These are phyloP conservation scores for Russula lepida DNA, from an alignment of 768 basidiomycete species.

Conservation along the genomic window DNA sequence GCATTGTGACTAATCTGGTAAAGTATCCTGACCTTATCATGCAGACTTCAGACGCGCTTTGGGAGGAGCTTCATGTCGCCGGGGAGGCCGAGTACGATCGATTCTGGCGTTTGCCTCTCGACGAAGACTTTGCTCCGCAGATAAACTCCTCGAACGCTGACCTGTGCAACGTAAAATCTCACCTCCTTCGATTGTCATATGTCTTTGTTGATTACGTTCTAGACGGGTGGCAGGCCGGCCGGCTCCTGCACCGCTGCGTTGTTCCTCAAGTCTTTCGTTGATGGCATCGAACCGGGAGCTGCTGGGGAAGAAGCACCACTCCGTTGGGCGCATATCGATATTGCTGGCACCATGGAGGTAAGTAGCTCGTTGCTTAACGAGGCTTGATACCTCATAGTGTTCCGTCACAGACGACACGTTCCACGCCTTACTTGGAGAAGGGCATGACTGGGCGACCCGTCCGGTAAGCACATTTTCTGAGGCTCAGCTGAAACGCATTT, in stretches of 20 bases:
- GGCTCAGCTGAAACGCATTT: background rate
- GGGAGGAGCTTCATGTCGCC: conserved; percentile 58
- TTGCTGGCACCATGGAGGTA: conserved; percentile 71
- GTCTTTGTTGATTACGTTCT: background rate
- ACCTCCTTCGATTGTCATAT: background rate
- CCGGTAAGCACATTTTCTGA: conserved; percentile 39
- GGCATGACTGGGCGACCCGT: conserved; percentile 79
- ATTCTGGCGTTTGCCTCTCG: conserved; percentile 87
- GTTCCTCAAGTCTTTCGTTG: conserved; percentile 78
- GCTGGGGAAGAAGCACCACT: conserved; percentile 42
- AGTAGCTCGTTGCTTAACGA: conserved; percentile 16
- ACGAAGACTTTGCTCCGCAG: conserved; percentile 71
- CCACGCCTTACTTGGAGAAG: conserved; percentile 54
- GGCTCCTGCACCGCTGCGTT: conserved; percentile 78
- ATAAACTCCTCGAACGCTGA: conserved; percentile 76
- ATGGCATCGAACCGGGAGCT: conserved; percentile 58
- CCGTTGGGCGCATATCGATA: conserved; percentile 86
- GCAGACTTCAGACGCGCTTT: conserved; percentile 68
- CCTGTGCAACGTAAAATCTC: conserved; percentile 56
- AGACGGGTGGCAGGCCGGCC: conserved; percentile 66
- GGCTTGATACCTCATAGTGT: background rate
- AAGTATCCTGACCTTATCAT: background rate
- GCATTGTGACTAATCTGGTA: background rate
- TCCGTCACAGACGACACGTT: conserved; percentile 37
- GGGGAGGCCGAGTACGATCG: conserved; percentile 71